Evolutionary conservation across 176 grass and related monocot species (phyloP).

Genomic region (sorghum (Sorghum bicolor)): Sorghum_bicolor_NCBIv3 NC_012870.2:80321001-80321500

Average conservation of each 20-base stretch:
- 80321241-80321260: background rate
- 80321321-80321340: slow-evolving; percentile 37
- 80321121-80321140: slow-evolving; percentile 9
- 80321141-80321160: background rate
- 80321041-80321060: background rate
- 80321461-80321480: background rate
- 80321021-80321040: too few relatives aligned
- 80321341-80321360: slow-evolving; percentile 12
- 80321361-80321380: background rate
- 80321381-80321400: background rate
- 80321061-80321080: background rate
- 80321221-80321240: background rate
- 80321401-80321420: background rate
- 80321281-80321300: background rate
- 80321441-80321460: background rate
- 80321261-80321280: background rate
- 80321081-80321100: background rate
- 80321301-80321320: slow-evolving; percentile 31
- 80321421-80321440: background rate
- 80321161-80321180: background rate
- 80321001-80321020: too few relatives aligned
- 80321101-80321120: background rate
- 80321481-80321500: background rate
- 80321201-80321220: slow-evolving; percentile 27
- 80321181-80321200: background rate